Base-by-base conservation (phyloP, 1,139 yeast species). In the Kodamaea suecica region DNA sequence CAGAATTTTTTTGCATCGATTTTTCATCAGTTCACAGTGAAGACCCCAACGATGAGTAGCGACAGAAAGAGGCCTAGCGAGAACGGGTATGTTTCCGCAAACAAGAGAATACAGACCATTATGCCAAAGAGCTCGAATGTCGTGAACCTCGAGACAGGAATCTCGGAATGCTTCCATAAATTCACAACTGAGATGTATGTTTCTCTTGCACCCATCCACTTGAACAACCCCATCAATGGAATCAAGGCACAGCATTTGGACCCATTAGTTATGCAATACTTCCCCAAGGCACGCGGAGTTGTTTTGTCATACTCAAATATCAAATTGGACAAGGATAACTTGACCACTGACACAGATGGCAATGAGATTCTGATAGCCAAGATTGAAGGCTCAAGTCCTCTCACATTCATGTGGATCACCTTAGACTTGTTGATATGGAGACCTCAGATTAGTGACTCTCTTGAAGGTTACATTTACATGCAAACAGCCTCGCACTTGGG, bases 401-500 rank as follows among this genome's bases (percentile, higher is more conserved):
- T 88, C 57, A 76, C 92, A 26, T 92, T 84, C 56, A 56, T 84
- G 42, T 92, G 97, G 97, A 70, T 87, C 33, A 63, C 77, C 3
- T 95, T 84, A n/a, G 94, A 87, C 41, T 69, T 92, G 30, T 68
- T 88, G 39, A 75, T 88, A 36, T 92, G 98, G 97, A 78, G 76
- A 51, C 98, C 98, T 4, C 78, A 77, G 48, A 70, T 79, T 10
- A 96, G 95, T 4, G 97, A 92, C 52, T 64, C 70, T 2, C 61
- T 90, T 21, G 95, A 90, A 55, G 98, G 98, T 5, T 75, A 79
- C 65, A 75, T 85, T 39, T 87, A 87, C 63, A 79, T 92, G 76
- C 97, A 90, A 65, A 83, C 97, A 1, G 96, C 95, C 11, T 84
- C 95, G 6, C 98, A 92, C 55, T 82, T 94, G 52, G 97, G 97